Conservation (phyloP, 1,284 basidiomycete genomes). For the Fistulina hepatica region DNA sequence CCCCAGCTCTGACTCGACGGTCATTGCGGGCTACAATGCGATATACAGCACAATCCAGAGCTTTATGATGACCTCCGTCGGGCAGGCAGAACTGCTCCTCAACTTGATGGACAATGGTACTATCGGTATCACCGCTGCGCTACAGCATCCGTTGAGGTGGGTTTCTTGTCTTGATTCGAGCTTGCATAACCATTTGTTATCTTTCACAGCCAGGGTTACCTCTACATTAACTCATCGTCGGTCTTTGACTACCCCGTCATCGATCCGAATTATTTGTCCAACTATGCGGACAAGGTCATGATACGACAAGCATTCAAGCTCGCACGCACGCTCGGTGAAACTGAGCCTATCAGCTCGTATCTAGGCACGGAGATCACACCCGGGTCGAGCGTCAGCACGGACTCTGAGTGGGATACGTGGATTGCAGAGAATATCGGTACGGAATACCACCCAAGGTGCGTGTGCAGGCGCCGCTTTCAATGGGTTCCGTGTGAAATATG, state of each 20-base stretch:
- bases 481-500: too few relatives aligned
- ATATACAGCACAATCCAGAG: not conserved
- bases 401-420: slow-evolving; percentile 39
- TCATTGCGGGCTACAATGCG: not conserved
- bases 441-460: slow-evolving; percentile 38
- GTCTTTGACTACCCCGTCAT: slow-evolving; percentile 31
- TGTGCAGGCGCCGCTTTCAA: too few relatives aligned
- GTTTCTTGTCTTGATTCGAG: too few relatives aligned
- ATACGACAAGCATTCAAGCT: slow-evolving; percentile 51
- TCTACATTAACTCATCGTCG: slow-evolving; percentile 29
- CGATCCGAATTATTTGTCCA: slow-evolving; percentile 38
- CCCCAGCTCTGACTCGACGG: not conserved
- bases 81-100: not conserved
- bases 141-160: slow-evolving; percentile 15
- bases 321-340: slow-evolving; percentile 32
- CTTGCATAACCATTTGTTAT: too few relatives aligned
- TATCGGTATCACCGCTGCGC: not conserved
- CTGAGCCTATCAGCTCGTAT: slow-evolving; percentile 27
- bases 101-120: not conserved
- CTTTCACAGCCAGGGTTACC: slow-evolving; percentile 12
- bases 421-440: slow-evolving; percentile 26
- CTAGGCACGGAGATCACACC: slow-evolving; percentile 31
- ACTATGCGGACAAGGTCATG: slow-evolving; percentile 42
- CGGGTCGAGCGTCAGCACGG: slow-evolving; percentile 28
- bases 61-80: slow-evolving; percentile 9